Conservation (phyloP, 2,329 filamentous ascomycete species). For the Pyricularia pennisetigena region DNA sequence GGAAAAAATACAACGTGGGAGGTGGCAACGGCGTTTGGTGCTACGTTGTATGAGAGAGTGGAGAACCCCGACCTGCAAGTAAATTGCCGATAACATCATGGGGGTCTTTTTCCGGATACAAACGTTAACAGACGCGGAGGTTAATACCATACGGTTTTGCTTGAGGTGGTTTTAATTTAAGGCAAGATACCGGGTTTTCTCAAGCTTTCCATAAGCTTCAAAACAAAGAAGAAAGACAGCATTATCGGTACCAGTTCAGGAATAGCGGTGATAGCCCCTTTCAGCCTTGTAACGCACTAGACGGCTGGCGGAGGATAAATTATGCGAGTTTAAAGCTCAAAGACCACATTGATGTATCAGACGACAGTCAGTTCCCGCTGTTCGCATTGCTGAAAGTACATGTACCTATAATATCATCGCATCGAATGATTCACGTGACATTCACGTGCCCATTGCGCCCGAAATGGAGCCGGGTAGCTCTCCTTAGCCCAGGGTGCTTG, state of each 20-base stretch:
- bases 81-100: neutral
- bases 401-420: neutral
- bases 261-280: neutral
- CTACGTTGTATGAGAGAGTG: neutral
- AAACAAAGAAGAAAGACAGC: too few relatives aligned
- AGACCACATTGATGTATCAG: neutral
- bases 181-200: too few relatives aligned
- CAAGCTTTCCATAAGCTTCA: too few relatives aligned
- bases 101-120: neutral
- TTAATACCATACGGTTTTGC: neutral
- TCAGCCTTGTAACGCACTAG: neutral
- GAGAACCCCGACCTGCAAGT: neutral
- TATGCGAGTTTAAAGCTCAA: neutral
- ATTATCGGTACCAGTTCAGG: too few relatives aligned
- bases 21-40: neutral
- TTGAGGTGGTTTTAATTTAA: too few relatives aligned
- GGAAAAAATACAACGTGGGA: neutral
- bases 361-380: neutral
- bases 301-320: neutral
- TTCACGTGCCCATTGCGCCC: neutral
- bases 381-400: neutral
- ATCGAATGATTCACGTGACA: neutral
- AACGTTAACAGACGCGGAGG: neutral
- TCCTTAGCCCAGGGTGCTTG: neutral
- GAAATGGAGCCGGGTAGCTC: neutral